A percentile compares a stretch with the other conserved stretches of the same genome.
phyloP scores from a whole-genome alignment of 495 filamentous ascomycete species.

The Evansstolkia leycettana region DNA sequence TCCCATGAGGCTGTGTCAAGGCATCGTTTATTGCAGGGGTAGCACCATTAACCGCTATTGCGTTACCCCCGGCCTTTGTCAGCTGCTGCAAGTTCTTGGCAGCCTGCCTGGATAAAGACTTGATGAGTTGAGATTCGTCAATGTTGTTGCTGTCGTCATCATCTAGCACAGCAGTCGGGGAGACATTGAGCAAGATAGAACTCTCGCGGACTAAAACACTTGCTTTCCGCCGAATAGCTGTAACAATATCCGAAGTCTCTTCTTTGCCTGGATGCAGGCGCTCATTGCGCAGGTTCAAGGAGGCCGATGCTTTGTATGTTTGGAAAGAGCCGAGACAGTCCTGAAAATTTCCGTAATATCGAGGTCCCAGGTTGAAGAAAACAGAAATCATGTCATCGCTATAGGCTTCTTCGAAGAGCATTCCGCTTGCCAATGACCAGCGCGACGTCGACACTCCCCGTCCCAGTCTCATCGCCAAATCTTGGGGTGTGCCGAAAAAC shows the following conservation, averaged over 20 bases:
- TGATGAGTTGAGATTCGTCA: slow-evolving; percentile 62
- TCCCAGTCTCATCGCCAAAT: slow-evolving; percentile 73
- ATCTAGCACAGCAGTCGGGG: slow-evolving; percentile 64
- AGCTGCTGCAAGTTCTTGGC: slow-evolving; percentile 58
- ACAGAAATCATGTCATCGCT: slow-evolving; percentile 90
- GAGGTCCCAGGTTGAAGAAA: slow-evolving; percentile 74
- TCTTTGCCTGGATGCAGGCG: slow-evolving; percentile 82
- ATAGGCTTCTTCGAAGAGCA: slow-evolving; percentile 75
- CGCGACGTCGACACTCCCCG: slow-evolving; percentile 59
- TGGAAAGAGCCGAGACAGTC: slow-evolving; percentile 94
- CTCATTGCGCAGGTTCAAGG: slow-evolving; percentile 83
- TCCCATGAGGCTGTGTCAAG: slow-evolving; percentile 60
- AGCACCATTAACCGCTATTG: slow-evolving; percentile 78
- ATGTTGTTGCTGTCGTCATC: slow-evolving; percentile 57
- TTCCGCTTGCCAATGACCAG: slow-evolving; percentile 82
- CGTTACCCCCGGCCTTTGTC: slow-evolving; percentile 60
- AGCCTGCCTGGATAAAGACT: slow-evolving; percentile 62
- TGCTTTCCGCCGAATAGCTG: slow-evolving; percentile 73
- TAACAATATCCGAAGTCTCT: slow-evolving; percentile 82
- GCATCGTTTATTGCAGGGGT: slow-evolving; percentile 85
- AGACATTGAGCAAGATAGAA: slow-evolving; percentile 75
- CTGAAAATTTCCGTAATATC: slow-evolving; percentile 92
- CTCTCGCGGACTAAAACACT: slow-evolving; percentile 68
- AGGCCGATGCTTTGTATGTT: slow-evolving; percentile 90
- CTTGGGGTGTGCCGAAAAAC: slow-evolving; percentile 86